Base-by-base conservation (phyloP, 2,329 filamentous ascomycete species). In the Monosporascus cannonballus region DNA sequence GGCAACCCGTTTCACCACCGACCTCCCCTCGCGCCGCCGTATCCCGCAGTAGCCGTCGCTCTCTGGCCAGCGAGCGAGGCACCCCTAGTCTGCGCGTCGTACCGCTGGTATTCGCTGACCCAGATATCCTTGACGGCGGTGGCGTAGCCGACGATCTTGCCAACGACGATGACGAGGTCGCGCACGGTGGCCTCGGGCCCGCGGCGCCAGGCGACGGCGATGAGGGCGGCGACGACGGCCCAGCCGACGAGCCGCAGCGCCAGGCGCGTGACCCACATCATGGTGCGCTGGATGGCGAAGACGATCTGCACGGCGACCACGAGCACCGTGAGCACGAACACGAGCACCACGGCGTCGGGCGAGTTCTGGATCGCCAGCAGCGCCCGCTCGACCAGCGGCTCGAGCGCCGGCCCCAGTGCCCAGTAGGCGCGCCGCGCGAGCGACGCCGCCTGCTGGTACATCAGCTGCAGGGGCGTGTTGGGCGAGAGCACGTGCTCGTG, bases 261-360 rank as follows among this genome's bases (percentile, higher is more conserved):
- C 51, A 96, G 65, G n/a, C 80, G 75, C 50, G 90, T 81, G 83
- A 90, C 90, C 74, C 85, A 95, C 64, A 90, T 73, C 53, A 96
- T 76, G 20, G 90, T 72, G 55, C 89, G 81, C 56, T 85, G 83
- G 18, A 90, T 73, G 73, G 87, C 86, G 66, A 85, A 79, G 42
- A 94, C 74, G 52, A 92, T 67, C 65, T 90, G 75, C 49, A 93
- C 69, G 51, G 84, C 71, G 30, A 84, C 60, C 45, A 86, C 70
- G 4, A 89, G 73, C 8, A 85, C 62, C 15, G 76, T 73, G 49
- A 86, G 70, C 9, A 79, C 73, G 47, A 78, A 69, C 51, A 77
- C 67, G 14, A 75, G 64, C 7, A 75, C 64, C 15, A 75, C 70
- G 20, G 74, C 34, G 64, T 75, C 73, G 24, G 75, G 73, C 20